Conservation (phyloP, 805 yeast genomes). For the Saccharomycopsis fermentans region DNA sequence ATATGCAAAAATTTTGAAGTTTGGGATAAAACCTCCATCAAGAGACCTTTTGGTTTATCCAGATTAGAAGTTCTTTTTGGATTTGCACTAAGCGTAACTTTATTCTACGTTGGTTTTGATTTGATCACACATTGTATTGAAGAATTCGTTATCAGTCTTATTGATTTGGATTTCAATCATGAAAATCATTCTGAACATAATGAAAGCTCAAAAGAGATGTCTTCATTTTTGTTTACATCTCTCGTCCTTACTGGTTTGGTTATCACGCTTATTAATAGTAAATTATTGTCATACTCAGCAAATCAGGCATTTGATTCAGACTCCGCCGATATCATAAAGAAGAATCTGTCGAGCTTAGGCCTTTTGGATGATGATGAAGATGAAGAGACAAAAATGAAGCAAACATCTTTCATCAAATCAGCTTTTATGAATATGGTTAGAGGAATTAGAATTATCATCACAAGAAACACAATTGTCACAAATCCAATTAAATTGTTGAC, state of each 20-base stretch:
- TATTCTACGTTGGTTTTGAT: slow-evolving; percentile 87
- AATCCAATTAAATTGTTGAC: slow-evolving; percentile 31
- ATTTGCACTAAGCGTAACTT: slow-evolving; percentile 74
- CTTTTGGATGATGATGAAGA: slow-evolving; percentile 2
- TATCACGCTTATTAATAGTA: slow-evolving; percentile 26
- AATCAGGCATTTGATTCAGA: not conserved
- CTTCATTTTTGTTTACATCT: slow-evolving; percentile 24
- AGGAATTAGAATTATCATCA: not conserved
- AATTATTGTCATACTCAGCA: slow-evolving; percentile 1
- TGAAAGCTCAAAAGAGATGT: slow-evolving; percentile 20
- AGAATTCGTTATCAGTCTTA: slow-evolving; percentile 40
- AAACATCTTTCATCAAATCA: not conserved
- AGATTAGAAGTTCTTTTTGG: slow-evolving; percentile 81
- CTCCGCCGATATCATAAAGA: not conserved
- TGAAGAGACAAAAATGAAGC: not conserved
- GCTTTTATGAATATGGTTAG: not conserved
- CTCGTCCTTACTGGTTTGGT: slow-evolving; percentile 22
- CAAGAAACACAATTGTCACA: slow-evolving; percentile 11
- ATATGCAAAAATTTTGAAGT: slow-evolving; percentile 86
- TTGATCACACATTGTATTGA: slow-evolving; percentile 79
- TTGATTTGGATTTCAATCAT: slow-evolving; percentile 22
- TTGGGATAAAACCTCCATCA: slow-evolving; percentile 75
- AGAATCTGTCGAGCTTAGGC: slow-evolving; percentile 9
- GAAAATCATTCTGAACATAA: slow-evolving; percentile 25
- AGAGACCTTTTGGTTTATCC: slow-evolving; percentile 90